phyloP scores from a whole-genome alignment of 202 grass and related monocot genomes.

The Schoenoplectus tabernaemontani region DNA sequence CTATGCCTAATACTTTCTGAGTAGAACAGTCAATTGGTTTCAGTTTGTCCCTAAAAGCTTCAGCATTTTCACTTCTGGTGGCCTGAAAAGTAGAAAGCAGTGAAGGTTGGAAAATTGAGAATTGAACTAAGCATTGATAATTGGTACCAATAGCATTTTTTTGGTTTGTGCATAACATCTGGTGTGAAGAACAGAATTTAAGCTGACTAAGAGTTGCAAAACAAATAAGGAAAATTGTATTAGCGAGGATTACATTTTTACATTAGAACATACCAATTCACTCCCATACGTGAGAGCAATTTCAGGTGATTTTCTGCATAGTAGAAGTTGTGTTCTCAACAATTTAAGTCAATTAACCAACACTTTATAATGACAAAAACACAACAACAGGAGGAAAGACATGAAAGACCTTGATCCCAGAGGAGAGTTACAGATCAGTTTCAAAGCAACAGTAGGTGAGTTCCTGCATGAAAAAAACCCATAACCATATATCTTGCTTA shows the following conservation, averaged over 20 bases:
- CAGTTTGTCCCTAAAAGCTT: conserved; percentile 31
- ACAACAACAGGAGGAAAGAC: not conserved
- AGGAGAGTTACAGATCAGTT: not conserved
- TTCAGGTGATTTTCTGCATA: conserved; percentile 64
- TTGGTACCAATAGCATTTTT: conserved; percentile 3
- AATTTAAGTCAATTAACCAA: not conserved
- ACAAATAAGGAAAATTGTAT: conserved; percentile 1
- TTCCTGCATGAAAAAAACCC: not conserved
- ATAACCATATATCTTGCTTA: too few relatives aligned
- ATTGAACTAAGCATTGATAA: conserved; percentile 7
- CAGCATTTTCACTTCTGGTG: conserved; percentile 32
- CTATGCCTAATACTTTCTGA: conserved; percentile 36
- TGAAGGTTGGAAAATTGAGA: conserved; percentile 26
- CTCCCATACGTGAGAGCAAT: conserved; percentile 26
- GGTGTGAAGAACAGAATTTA: too few relatives aligned
- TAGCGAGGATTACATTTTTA: conserved; percentile 18
- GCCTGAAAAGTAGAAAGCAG: conserved; percentile 46
- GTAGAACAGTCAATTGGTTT: conserved; percentile 29
- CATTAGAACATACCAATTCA: conserved; percentile 35
- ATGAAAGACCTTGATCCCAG: conserved; percentile 7
- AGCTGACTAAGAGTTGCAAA: not conserved
- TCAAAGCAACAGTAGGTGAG: not conserved
- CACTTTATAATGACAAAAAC: not conserved
- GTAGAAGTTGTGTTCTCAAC: conserved; percentile 7
- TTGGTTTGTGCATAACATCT: not conserved